These are phyloP conservation scores for Areca catechu DNA, from an alignment of 176 grass and related monocot species.

Conservation along the genomic window DNA sequence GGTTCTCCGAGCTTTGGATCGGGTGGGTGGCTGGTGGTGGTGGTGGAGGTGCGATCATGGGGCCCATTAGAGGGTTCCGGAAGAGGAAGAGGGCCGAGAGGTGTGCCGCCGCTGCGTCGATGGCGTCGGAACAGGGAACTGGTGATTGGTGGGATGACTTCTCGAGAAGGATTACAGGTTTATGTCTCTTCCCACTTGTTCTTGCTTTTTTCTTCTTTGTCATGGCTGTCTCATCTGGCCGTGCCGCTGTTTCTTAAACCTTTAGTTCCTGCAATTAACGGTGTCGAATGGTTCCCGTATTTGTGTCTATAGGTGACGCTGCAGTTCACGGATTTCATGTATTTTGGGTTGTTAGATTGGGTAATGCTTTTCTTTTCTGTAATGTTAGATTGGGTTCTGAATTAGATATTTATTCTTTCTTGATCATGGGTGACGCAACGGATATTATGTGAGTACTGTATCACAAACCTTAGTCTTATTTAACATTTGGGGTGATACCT, in stretches of 20 bases:
- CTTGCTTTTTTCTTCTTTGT: too few species aligned
- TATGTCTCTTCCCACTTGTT: background rate
- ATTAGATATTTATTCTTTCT: too few species aligned
- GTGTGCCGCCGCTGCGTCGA: background rate
- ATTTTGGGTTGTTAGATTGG: constrained; percentile 1
- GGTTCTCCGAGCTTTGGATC: background rate
- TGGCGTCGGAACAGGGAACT: background rate
- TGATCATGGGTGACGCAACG: too few species aligned
- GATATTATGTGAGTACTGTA: too few species aligned
- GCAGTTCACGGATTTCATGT: background rate
- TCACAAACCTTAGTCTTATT: too few species aligned
- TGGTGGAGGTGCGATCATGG: constrained; percentile 4
- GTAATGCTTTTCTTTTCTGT: background rate
- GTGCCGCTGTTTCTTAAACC: too few species aligned
- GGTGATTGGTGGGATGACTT: constrained; percentile 15
- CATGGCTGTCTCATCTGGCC: too few species aligned
- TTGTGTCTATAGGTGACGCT: background rate
- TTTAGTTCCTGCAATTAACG: too few species aligned
- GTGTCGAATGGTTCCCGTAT: too few species aligned
- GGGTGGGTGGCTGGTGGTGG: background rate
- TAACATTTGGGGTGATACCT: too few species aligned
- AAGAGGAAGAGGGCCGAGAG: constrained; percentile 12
- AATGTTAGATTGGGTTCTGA: too few species aligned
- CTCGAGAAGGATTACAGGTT: constrained; percentile 10
- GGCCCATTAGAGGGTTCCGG: constrained; percentile 3